phyloP scores from a whole-genome alignment of 192 early-diverging fungal genomes.

The Umbelopsis sp. region DNA sequence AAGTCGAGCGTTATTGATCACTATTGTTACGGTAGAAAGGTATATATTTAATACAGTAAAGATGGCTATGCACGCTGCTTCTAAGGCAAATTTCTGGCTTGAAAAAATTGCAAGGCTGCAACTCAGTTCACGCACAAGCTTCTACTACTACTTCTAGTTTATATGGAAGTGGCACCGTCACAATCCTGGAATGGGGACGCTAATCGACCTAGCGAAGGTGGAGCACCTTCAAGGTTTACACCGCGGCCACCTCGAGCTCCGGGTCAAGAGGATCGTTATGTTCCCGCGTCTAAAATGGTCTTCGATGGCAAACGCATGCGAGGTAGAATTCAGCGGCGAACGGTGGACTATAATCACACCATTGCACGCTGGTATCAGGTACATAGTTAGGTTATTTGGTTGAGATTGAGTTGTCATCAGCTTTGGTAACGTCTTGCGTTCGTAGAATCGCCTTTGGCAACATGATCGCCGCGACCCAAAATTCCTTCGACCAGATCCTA shows the following conservation, averaged over 20 bases:
- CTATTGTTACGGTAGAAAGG: no score
- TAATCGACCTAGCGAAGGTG: conserved; percentile 12
- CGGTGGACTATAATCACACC: conserved; percentile 91
- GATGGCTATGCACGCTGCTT: no score
- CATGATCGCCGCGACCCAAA: conserved; percentile 54
- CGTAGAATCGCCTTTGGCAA: conserved; percentile 57
- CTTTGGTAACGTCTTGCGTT: no score
- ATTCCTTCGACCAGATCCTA: conserved; percentile 69
- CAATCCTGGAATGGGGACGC: conserved; percentile 11
- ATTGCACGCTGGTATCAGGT: conserved; percentile 80
- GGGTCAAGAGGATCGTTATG: conserved; percentile 9
- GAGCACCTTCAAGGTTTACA: conserved; percentile 12
- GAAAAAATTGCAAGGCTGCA: not conserved
- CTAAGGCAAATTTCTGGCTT: not conserved
- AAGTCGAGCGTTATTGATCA: no score
- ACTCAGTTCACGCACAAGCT: not conserved
- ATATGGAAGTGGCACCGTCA: conserved; percentile 14
- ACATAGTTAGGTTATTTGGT: conserved; percentile 1
- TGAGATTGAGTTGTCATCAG: not conserved
- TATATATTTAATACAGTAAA: no score
- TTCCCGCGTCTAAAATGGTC: conserved; percentile 35
- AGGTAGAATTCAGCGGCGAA: conserved; percentile 89
- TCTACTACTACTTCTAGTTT: not conserved
- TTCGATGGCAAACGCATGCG: conserved; percentile 81
- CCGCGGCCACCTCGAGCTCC: not conserved